These are phyloP conservation scores for Colletotrichum noveboracense DNA, from an alignment of 2,329 filamentous ascomycete genomes.

Conservation along the genomic window DNA sequence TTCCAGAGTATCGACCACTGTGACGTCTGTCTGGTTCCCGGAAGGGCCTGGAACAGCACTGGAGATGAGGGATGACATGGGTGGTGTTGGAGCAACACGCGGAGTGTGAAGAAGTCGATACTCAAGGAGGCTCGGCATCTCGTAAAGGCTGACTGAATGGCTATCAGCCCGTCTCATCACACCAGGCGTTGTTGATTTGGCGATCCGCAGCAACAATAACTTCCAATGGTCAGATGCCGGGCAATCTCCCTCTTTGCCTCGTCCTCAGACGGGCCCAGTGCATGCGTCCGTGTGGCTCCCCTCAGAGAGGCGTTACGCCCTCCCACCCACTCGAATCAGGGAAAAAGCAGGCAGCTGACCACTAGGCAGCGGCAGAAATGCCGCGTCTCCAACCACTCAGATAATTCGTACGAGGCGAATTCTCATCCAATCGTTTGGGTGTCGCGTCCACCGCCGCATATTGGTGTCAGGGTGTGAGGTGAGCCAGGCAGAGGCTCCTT, in stretches of 20 bases:
- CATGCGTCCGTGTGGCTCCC: background rate
- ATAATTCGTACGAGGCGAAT: constrained; percentile 10
- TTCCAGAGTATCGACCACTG: constrained; percentile 7
- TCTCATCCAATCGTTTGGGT: constrained; percentile 18
- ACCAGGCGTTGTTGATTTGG: background rate
- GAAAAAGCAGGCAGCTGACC: constrained; percentile 11
- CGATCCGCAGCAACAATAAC: background rate
- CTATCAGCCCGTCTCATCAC: background rate
- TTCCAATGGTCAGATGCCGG: background rate
- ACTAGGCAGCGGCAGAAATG: constrained; percentile 15
- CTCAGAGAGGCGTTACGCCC: background rate
- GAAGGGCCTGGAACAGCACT: background rate
- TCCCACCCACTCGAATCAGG: constrained; percentile 2
- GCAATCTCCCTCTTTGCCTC: background rate
- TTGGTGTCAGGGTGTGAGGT: background rate
- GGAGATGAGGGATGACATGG: constrained; percentile 9
- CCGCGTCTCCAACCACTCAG: constrained; percentile 19
- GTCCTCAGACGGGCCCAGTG: constrained; percentile 7
- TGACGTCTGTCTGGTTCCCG: background rate
- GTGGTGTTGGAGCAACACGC: background rate
- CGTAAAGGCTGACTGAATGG: background rate
- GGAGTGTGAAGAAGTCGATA: background rate
- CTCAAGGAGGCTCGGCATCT: constrained; percentile 9
- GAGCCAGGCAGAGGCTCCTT: background rate
- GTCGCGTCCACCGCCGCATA: background rate